Percentiles rank a stretch among this genome's conserved stretches.
These are phyloP conservation scores for Magnaporthales sp. DNA, from an alignment of 2,329 filamentous ascomycete genomes.

Conservation along the genomic window DNA sequence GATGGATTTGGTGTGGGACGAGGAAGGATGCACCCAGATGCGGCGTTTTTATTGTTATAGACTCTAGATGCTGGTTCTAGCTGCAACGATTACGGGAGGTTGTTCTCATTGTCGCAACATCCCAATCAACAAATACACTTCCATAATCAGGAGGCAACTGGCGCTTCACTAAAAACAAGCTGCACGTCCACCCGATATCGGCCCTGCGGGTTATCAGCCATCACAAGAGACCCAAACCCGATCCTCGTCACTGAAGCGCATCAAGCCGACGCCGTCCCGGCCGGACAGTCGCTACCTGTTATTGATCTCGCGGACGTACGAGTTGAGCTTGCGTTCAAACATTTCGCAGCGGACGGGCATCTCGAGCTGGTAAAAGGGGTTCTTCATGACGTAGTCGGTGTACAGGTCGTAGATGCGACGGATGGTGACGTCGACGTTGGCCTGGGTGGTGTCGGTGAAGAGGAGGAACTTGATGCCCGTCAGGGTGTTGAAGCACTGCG, in stretches of 20 bases:
- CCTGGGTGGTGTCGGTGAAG: slow-evolving; percentile 84
- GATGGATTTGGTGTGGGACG: neutral
- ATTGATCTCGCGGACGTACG: slow-evolving; percentile 69
- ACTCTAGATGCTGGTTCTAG: neutral
- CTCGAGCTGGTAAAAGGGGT: slow-evolving; percentile 95
- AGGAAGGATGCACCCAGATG: neutral
- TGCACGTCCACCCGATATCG: neutral
- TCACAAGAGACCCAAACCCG: neutral
- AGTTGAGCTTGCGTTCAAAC: slow-evolving; percentile 79
- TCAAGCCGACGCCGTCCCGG: neutral
- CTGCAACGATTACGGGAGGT: neutral
- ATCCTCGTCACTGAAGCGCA: neutral
- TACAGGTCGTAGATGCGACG: slow-evolving; percentile 89
- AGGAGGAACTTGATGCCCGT: slow-evolving; percentile 94
- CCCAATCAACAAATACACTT: neutral
- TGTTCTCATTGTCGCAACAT: neutral
- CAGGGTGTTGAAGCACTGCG: slow-evolving; percentile 92
- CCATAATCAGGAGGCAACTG: neutral
- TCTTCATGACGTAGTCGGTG: slow-evolving; percentile 98
- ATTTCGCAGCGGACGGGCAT: slow-evolving; percentile 95
- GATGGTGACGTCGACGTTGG: slow-evolving; percentile 77
- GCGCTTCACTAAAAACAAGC: neutral
- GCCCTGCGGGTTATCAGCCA: neutral
- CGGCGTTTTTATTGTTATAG: neutral
- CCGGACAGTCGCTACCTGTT: slow-evolving; percentile 31